Evolutionary conservation across 1,284 basidiomycete genomes (phyloP), one percentile per base, ranked within the genome.

Genomic region (Athelia psychrophila): DNA sequence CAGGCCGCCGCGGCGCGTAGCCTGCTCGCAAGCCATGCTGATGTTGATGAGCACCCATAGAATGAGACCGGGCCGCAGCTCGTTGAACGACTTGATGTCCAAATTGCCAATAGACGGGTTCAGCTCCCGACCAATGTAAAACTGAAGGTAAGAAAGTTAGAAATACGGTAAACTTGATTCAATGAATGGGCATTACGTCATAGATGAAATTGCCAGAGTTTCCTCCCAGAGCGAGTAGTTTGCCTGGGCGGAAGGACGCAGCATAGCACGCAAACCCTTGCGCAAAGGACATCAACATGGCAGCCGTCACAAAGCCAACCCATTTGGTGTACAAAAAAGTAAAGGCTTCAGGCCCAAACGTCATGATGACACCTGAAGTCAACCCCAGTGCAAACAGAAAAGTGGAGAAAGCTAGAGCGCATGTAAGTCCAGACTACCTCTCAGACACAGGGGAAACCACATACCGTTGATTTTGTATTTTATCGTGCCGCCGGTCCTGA

Each of bases 21-120:
- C 93, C 71, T 99, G 97, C 64, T 91, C 88, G 68, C 95, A 97
- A 3, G 86, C 83, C 81, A 95, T 92, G 70, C 89, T 90, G 59
- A 98, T 86, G 72, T 98, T 88, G 68, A 96, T 79, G 51, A 99
- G 78, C 27, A 86, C 75, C 97, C 96, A 99, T 19, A 98, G 84
- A 58, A 99, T 97, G 51, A 99, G 81, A 13, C 96, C 97, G 0
- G 96, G 97, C 32, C 97, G 85, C 33, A 96, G 83, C 64, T 98
- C 95, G 64, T 94, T 98, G 83, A 99, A 99, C 0, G 89, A 91
- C 71, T 99, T 99, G 80, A 99, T 81, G 67, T 99, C 97, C 55
- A 98, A 91, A 13, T 80, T 83, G 38, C 91, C 90, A 53, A 94
- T 83, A 2, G 85, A 84, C 0, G 97, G 96, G 73, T 99, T 99